Conservation (phyloP, 495 filamentous ascomycete species). For the Aspergillus cavernicola region DNA sequence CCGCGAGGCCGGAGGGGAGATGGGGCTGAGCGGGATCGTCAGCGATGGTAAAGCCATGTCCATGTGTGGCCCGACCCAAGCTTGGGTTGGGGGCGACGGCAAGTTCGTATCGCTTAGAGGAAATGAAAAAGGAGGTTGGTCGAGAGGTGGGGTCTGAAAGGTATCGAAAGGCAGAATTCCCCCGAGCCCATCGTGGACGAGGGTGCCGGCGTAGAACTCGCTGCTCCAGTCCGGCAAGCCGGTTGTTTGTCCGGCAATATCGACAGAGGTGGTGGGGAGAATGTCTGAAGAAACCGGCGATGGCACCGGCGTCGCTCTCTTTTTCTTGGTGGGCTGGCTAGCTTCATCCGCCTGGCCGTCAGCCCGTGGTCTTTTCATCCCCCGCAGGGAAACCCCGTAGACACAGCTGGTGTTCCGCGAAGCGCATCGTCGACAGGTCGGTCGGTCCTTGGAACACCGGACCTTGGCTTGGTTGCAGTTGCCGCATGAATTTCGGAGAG, state of each 20-base stretch:
- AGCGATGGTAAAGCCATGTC: background rate
- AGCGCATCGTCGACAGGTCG: slow-evolving; percentile 5
- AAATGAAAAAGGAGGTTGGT: background rate
- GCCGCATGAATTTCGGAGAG: slow-evolving; percentile 9
- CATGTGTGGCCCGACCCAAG: background rate
- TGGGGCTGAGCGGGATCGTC: slow-evolving; percentile 1
- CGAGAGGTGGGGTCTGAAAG: background rate
- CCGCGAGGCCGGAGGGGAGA: background rate
- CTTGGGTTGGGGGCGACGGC: background rate
- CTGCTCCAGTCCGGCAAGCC: background rate
- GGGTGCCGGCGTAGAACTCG: background rate
- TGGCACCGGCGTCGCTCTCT: background rate
- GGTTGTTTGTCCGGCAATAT: background rate
- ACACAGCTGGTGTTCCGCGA: slow-evolving; percentile 2
- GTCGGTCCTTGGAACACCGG: slow-evolving; percentile 7
- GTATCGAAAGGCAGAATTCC: background rate
- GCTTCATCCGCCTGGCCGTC: background rate
- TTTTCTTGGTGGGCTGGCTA: slow-evolving; percentile 1
- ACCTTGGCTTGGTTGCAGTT: slow-evolving; percentile 10
- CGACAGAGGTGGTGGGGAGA: background rate
- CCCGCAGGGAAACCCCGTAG: slow-evolving; percentile 6
- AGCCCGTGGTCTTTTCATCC: slow-evolving; percentile 5
- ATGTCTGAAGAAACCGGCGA: background rate
- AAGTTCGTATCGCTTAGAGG: background rate
- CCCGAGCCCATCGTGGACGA: background rate